Conservation (phyloP, 345 rosid species). For the Tarenaya hassleriana region DNA sequence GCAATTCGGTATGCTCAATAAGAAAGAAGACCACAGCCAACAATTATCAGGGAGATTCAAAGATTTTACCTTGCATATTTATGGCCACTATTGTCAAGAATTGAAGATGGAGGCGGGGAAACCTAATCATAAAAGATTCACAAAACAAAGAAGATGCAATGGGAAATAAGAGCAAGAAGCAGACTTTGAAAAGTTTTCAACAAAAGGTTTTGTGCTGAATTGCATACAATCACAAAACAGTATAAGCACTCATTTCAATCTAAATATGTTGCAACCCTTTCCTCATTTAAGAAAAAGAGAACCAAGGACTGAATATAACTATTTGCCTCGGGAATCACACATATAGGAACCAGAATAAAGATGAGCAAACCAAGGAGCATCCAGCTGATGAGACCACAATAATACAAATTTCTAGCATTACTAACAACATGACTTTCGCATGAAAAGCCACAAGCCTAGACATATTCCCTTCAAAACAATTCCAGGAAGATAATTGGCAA, state of each 20-base stretch:
- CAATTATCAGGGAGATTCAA: not conserved
- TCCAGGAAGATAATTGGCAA: too few relatives aligned
- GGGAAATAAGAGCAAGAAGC: constrained; percentile 9
- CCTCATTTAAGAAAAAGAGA: too few relatives aligned
- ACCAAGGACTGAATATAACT: too few relatives aligned
- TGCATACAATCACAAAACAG: constrained; percentile 9
- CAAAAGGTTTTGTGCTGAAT: not conserved
- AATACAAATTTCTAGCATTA: too few relatives aligned
- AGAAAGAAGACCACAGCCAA: not conserved
- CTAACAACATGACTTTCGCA: too few relatives aligned
- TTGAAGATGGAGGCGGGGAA: constrained; percentile 42
- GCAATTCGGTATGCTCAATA: not conserved
- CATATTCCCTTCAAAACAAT: too few relatives aligned
- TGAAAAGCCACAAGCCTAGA: too few relatives aligned
- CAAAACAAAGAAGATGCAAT: constrained; percentile 13
- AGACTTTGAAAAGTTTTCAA: not conserved
- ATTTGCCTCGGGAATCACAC: too few relatives aligned
- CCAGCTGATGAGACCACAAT: too few relatives aligned
- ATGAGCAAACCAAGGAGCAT: not conserved
- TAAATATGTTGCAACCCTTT: too few relatives aligned
- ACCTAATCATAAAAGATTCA: constrained; percentile 35
- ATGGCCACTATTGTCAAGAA: constrained; percentile 47
- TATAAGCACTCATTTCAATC: too few relatives aligned
- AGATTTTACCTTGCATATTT: constrained; percentile 52
- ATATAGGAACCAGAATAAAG: constrained; percentile 8